Evolutionary conservation across 2,329 filamentous ascomycete species (phyloP).

Genomic region (Saccharata proteae): DNA sequence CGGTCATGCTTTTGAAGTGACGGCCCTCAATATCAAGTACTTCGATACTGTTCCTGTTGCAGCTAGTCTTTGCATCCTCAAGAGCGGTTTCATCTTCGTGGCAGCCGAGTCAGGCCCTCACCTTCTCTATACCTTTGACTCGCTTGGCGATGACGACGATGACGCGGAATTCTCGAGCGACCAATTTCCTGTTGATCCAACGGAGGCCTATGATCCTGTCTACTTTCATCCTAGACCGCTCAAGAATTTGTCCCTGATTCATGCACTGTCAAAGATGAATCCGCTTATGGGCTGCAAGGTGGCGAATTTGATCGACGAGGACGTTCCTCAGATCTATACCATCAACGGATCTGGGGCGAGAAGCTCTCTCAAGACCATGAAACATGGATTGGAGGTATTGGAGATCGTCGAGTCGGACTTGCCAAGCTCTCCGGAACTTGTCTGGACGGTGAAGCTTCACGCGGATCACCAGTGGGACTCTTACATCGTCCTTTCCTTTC

Average conservation of each 20-base stretch:
- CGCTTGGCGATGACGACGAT: slow-evolving; percentile 88
- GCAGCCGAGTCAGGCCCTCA: slow-evolving; percentile 89
- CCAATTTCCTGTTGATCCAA: slow-evolving; percentile 64
- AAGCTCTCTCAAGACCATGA: slow-evolving; percentile 82
- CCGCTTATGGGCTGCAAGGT: slow-evolving; percentile 86
- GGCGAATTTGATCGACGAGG: slow-evolving; percentile 79
- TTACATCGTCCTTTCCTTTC: slow-evolving; percentile 90
- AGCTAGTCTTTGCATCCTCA: slow-evolving; percentile 78
- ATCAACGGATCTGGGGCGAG: slow-evolving; percentile 79
- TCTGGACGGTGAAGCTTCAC: slow-evolving; percentile 89
- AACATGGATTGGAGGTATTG: slow-evolving; percentile 84
- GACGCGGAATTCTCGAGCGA: slow-evolving; percentile 80
- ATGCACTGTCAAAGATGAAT: slow-evolving; percentile 80
- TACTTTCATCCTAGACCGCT: slow-evolving; percentile 74
- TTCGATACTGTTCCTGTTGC: slow-evolving; percentile 92
- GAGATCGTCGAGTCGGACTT: slow-evolving; percentile 93
- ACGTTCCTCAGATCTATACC: slow-evolving; percentile 92
- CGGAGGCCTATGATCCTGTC: slow-evolving; percentile 58
- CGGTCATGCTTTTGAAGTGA: slow-evolving; percentile 72
- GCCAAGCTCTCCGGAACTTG: slow-evolving; percentile 74
- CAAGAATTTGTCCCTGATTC: slow-evolving; percentile 73
- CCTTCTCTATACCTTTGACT: slow-evolving; percentile 93
- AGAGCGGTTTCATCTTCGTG: slow-evolving; percentile 89
- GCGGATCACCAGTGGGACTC: slow-evolving; percentile 76
- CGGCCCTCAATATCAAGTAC: slow-evolving; percentile 83